A percentile compares a stretch with the other conserved stretches of the same genome.
Conservation (phyloP, 2,329 filamentous ascomycete species). For the Helminthosporium solani region DNA sequence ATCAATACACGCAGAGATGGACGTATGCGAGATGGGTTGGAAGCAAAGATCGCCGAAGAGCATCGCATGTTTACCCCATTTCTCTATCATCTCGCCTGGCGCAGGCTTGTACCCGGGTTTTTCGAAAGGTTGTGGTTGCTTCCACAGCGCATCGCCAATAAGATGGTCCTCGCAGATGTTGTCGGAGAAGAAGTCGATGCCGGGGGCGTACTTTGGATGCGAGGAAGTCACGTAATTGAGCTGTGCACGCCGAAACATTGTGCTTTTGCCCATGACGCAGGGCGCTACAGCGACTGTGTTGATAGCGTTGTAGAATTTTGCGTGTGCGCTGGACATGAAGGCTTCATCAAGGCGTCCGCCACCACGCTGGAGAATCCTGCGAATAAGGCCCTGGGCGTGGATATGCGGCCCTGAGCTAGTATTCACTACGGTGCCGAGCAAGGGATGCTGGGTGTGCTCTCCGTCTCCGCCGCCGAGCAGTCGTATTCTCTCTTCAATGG, state of each 20-base stretch:
- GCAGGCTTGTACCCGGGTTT: conserved; percentile 23
- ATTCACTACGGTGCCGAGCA: conserved; percentile 29
- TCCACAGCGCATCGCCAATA: conserved; percentile 90
- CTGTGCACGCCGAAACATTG: conserved; percentile 95
- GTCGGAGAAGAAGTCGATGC: conserved; percentile 89
- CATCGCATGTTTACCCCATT: conserved; percentile 75
- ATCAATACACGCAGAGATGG: conserved; percentile 72
- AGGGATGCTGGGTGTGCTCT: conserved; percentile 7
- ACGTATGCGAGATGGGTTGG: conserved; percentile 84
- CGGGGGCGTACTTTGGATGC: conserved; percentile 56
- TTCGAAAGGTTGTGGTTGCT: conserved; percentile 49
- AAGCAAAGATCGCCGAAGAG: conserved; percentile 84
- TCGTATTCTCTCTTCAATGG: conserved; percentile 32
- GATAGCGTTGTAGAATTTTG: conserved; percentile 97
- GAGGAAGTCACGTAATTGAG: conserved; percentile 69
- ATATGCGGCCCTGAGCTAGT: conserved; percentile 27
- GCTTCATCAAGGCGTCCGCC: conserved; percentile 90
- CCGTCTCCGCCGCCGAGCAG: conserved; percentile 29
- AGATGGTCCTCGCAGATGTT: conserved; percentile 98
- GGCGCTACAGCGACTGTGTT: conserved; percentile 89
- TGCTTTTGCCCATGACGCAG: conserved; percentile 94
- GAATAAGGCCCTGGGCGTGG: conserved; percentile 23
- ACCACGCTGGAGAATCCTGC: conserved; percentile 46
- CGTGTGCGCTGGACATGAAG: conserved; percentile 90
- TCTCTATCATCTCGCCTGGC: conserved; percentile 34